phyloP scores from a whole-genome alignment of 2,329 filamentous ascomycete genomes.

The Aspergillus intermedius region DNA sequence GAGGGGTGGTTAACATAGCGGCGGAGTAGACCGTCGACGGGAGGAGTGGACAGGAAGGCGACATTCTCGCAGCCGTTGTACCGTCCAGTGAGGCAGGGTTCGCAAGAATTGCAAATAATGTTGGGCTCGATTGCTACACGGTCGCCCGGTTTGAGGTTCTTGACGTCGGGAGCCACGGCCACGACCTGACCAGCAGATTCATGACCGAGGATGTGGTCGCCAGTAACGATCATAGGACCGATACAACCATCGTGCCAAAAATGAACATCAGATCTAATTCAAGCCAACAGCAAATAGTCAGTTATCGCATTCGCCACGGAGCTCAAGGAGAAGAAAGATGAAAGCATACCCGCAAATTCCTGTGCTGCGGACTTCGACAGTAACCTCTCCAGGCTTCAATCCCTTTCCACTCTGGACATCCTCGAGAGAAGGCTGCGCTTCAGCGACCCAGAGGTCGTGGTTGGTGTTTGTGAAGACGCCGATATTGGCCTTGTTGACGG shows the following conservation, averaged over 20 bases:
- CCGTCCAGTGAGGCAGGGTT: constrained; percentile 82
- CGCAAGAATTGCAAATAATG: constrained; percentile 83
- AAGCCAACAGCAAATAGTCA: constrained; percentile 4
- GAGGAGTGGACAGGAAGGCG: constrained; percentile 82
- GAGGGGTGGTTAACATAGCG: constrained; percentile 94
- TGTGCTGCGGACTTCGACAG: constrained; percentile 82
- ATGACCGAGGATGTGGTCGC: constrained; percentile 87
- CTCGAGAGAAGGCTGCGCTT: constrained; percentile 69
- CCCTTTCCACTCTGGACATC: constrained; percentile 61
- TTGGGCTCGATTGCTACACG: constrained; percentile 92
- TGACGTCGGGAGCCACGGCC: constrained; percentile 68
- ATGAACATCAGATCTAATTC: constrained; percentile 75
- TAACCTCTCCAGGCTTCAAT: constrained; percentile 76
- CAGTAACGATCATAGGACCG: constrained; percentile 87
- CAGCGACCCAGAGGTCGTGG: constrained; percentile 83
- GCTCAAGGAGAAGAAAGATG: not conserved
- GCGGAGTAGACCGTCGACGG: constrained; percentile 76
- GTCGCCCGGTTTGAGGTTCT: constrained; percentile 71
- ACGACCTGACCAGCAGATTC: constrained; percentile 76
- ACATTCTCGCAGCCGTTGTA: constrained; percentile 93
- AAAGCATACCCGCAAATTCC: constrained; percentile 79
- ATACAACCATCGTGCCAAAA: constrained; percentile 97
- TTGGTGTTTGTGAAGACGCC: constrained; percentile 92
- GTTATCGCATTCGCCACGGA: not conserved
- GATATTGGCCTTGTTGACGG: constrained; percentile 73